Conservation (phyloP, 305 asterid species). For the Andrographis paniculata region DNA sequence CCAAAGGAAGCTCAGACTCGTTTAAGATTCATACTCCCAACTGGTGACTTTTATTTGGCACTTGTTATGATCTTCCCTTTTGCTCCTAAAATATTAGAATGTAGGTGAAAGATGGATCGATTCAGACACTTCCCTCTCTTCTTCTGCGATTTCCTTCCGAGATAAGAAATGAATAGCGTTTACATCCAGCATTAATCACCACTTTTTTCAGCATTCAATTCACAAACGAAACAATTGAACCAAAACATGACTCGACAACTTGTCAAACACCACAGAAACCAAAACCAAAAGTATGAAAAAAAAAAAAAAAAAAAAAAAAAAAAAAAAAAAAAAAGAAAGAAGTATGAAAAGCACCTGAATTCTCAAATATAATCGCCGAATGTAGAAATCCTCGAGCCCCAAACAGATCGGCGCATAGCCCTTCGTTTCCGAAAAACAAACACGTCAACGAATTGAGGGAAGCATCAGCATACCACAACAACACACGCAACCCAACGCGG, state of each 20-base stretch:
- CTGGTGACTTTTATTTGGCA: neutral
- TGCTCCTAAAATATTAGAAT: slow-evolving; percentile 7
- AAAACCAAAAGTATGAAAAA: neutral
- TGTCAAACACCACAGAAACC: neutral
- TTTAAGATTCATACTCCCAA: neutral
- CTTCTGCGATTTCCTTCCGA: slow-evolving; percentile 11
- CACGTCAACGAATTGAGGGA: neutral
- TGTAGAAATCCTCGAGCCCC: slow-evolving; percentile 98
- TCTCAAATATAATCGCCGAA: slow-evolving; percentile 81
- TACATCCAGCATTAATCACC: slow-evolving; percentile 8
- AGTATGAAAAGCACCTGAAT: slow-evolving; percentile 53
- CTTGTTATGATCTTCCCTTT: neutral
- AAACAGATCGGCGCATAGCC: slow-evolving; percentile 99
- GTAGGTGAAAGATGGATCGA: neutral
- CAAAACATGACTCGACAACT: neutral
- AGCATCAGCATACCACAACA: neutral
- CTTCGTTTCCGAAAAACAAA: slow-evolving; percentile 29
- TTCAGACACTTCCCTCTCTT: neutral
- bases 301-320: neutral
- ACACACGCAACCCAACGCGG: neutral
- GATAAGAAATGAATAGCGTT: slow-evolving; percentile 6
- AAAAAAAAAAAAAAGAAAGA: neutral
- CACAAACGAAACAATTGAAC: neutral
- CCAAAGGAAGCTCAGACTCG: neutral
- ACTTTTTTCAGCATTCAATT: neutral